Base-by-base conservation (phyloP, 2,329 filamentous ascomycete genomes). In the Colletotrichum chlorophyti region DNA sequence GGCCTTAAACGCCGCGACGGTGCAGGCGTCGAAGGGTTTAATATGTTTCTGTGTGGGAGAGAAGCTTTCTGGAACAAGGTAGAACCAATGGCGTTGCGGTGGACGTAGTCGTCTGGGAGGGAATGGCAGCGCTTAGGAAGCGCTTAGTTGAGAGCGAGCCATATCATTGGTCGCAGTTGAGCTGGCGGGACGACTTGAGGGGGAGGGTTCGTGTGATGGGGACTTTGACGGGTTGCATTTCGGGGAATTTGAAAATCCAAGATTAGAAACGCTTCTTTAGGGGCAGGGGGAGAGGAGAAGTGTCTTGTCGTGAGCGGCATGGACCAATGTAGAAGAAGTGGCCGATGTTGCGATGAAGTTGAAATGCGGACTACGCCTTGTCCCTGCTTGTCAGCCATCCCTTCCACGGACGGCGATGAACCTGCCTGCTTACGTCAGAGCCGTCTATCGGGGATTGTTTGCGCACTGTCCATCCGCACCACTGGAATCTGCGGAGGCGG, bases 71-170 rank as follows among this genome's bases (percentile, higher is more conserved):
- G 53, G 51, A 60, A 61, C 23, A 21, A 40, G 27, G 23, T n/a
- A 24, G 6, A 41, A 7, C 21, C 35, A n/a, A 15, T 24, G 31
- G 34, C 23, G 23, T 53, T 19, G 26, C 32, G 42, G 15, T 49
- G 19, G 27, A 53, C 35, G 60, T 55, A n/a, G 46, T 50, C 19
- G 34, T 49, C 27, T 14, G 23, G 10, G 38, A 37, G 35, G 31
- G n/a, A 23, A 40, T 24, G 19, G 23, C 24, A 60, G 60, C 60
- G 60, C 60, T 63, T 63, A 61, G 41, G 32, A 38, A 53, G 60
- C 60, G 60, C 53, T 55, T 63, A 63, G 58, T 31, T n/a, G 35
- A 19, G 41, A 38, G 47, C 47, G 41, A 51, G 58, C 12, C 24
- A 58, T 15, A 11, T 19, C 35, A 60, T 60, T 60, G 53, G 58